Percentiles rank a stretch among this genome's conserved stretches.
Conservation (phyloP, 2,329 filamentous ascomycete genomes). For the Aspergillus calidoustus region DNA sequence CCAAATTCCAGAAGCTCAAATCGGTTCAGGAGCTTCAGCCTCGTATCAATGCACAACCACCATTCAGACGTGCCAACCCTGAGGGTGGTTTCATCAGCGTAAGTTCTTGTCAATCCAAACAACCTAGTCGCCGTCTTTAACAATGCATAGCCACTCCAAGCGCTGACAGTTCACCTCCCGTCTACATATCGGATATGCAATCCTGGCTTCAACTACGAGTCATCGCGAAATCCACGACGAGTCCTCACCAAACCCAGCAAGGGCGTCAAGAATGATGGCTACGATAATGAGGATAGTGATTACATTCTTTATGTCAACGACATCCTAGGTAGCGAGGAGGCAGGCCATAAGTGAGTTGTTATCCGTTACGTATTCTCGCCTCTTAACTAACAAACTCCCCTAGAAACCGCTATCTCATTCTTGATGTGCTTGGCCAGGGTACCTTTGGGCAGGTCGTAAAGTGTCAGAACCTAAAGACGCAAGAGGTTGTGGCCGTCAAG, state of each 20-base stretch:
- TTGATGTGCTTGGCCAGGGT: constrained; percentile 95
- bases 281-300: constrained; percentile 98
- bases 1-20: constrained; percentile 82
- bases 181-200: constrained; percentile 99
- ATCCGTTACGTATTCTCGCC: background rate
- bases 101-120: constrained; percentile 46
- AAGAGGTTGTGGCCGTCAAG: constrained; percentile 98
- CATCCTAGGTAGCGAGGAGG: constrained; percentile 95
- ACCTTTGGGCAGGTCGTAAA: constrained; percentile 99
- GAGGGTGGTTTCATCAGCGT: constrained; percentile 98
- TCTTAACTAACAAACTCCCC: constrained; percentile 17
- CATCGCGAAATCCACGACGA: constrained; percentile 90
- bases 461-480: constrained; percentile 96
- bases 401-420: constrained; percentile 92
- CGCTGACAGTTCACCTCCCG: constrained; percentile 88
- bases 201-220: constrained; percentile 97
- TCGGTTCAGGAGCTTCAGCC: constrained; percentile 76
- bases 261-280: constrained; percentile 96
- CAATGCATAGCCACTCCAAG: constrained; percentile 78
- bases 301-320: constrained; percentile 99
- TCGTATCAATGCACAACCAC: constrained; percentile 82
- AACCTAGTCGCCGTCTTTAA: constrained; percentile 22
- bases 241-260: constrained; percentile 99
- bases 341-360: constrained; percentile 82
- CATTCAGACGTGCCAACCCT: constrained; percentile 90